Percentiles rank a stretch among this genome's conserved stretches.
Conservation (phyloP, 2,329 filamentous ascomycete genomes). For the Penicillium sp. region DNA sequence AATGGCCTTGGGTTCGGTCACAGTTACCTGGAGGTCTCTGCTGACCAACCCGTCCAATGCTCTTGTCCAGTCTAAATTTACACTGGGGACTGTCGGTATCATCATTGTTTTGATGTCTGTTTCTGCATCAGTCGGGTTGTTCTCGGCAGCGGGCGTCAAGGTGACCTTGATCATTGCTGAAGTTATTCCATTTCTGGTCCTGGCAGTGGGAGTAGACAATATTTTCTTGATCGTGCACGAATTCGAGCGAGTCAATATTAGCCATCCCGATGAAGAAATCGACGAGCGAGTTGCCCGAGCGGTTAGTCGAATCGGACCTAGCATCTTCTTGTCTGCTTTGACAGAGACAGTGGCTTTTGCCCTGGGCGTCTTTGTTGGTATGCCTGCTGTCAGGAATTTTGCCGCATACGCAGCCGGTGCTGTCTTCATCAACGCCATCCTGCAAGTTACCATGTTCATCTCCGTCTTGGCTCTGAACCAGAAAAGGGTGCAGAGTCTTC, state of each 20-base stretch:
- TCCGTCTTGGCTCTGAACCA: slow-evolving; percentile 91
- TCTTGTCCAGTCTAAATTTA: slow-evolving; percentile 94
- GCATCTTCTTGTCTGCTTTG: slow-evolving; percentile 89
- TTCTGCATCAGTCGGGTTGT: slow-evolving; percentile 87
- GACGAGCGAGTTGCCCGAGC: slow-evolving; percentile 82
- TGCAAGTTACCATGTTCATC: slow-evolving; percentile 96
- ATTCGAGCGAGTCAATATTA: slow-evolving; percentile 90
- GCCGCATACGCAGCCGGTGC: slow-evolving; percentile 94
- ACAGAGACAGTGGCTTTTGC: slow-evolving; percentile 94
- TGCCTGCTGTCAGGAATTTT: slow-evolving; percentile 98
- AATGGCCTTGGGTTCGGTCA: slow-evolving; percentile 83
- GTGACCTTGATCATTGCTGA: slow-evolving; percentile 97
- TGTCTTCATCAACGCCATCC: slow-evolving; percentile 92
- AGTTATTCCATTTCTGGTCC: slow-evolving; percentile 94
- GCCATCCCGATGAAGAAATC: slow-evolving; percentile 82
- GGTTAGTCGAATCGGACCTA: slow-evolving; percentile 93
- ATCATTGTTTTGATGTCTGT: slow-evolving; percentile 97
- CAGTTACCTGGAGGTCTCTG: slow-evolving; percentile 71
- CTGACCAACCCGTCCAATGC: slow-evolving; percentile 78
- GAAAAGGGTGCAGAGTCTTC: slow-evolving; percentile 78
- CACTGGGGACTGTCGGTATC: slow-evolving; percentile 90
- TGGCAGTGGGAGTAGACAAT: slow-evolving; percentile 97
- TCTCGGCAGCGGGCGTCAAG: slow-evolving; percentile 87
- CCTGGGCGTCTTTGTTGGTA: slow-evolving; percentile 87
- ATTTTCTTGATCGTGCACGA: slow-evolving; percentile 99